Conservation (phyloP, 108 stramenopile species). For the Fistulifera solaris region DNA sequence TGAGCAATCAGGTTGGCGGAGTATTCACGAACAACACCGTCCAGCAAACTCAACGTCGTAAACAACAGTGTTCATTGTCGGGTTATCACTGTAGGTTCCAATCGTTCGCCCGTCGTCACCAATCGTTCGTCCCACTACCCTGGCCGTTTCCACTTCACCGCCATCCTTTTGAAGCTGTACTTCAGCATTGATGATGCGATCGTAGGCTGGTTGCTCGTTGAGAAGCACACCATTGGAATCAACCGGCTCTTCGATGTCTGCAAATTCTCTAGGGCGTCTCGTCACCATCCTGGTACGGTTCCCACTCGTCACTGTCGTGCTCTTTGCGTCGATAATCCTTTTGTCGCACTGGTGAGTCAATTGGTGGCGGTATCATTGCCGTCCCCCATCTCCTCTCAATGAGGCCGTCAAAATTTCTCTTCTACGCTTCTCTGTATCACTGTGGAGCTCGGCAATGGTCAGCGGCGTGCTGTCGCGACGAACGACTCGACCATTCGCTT, state of each 20-base stretch:
- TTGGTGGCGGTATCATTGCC: too few relatives aligned
- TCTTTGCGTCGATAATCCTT: too few relatives aligned
- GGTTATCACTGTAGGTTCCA: constrained; percentile 25
- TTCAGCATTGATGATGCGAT: constrained; percentile 32
- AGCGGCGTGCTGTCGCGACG: too few relatives aligned
- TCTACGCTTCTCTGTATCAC: too few relatives aligned
- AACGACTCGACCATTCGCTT: neutral
- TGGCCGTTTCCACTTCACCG: constrained; percentile 1
- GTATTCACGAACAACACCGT: constrained; percentile 38
- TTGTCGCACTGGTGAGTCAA: too few relatives aligned
- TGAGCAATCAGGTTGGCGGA: constrained; percentile 47
- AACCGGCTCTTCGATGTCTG: neutral
- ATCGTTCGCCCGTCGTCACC: constrained; percentile 18
- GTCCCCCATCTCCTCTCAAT: too few relatives aligned
- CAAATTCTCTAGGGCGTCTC: neutral
- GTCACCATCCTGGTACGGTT: neutral
- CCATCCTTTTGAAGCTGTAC: constrained; percentile 23
- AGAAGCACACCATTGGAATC: neutral
- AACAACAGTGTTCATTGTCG: constrained; percentile 22
- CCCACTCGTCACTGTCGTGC: neutral
- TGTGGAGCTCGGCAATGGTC: too few relatives aligned
- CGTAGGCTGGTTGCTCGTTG: constrained; percentile 8
- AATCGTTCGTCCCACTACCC: constrained; percentile 13
- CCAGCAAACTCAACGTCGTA: constrained; percentile 39
- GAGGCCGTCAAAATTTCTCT: too few relatives aligned